phyloP scores from a whole-genome alignment of 2,329 filamentous ascomycete genomes.

The Tolypocladium amazonense region DNA sequence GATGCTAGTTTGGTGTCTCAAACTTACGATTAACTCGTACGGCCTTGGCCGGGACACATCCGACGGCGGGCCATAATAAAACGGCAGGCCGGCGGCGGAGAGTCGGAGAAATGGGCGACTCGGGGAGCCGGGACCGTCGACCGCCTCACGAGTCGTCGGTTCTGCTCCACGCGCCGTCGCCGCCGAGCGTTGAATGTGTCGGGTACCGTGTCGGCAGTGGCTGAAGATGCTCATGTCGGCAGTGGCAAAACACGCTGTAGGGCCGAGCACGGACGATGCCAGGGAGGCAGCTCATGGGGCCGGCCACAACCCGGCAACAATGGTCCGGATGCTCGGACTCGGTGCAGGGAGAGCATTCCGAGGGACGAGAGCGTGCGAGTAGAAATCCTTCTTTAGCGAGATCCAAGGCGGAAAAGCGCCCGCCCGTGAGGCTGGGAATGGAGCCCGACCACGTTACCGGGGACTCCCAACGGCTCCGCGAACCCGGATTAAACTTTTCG shows the following conservation, averaged over 20 bases:
- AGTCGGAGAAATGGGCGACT: neutral
- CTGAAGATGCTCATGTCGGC: neutral
- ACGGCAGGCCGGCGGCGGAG: neutral
- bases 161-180: neutral
- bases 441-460: neutral
- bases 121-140: neutral
- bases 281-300: neutral
- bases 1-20: neutral
- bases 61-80: neutral
- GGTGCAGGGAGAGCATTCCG: neutral
- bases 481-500: conserved; percentile 2
- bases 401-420: neutral
- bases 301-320: neutral
- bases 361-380: neutral
- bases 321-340: neutral
- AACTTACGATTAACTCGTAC: neutral
- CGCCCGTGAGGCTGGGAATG: neutral
- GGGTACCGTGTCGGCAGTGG: neutral
- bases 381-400: neutral
- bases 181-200: neutral
- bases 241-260: neutral
- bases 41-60: neutral
- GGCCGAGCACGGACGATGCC: too few species aligned
- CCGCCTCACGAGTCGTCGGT: neutral
- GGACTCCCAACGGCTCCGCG: neutral